Evolutionary conservation across 345 rosid genomes (phyloP).

Genomic region (Syzygium oleosum): DNA sequence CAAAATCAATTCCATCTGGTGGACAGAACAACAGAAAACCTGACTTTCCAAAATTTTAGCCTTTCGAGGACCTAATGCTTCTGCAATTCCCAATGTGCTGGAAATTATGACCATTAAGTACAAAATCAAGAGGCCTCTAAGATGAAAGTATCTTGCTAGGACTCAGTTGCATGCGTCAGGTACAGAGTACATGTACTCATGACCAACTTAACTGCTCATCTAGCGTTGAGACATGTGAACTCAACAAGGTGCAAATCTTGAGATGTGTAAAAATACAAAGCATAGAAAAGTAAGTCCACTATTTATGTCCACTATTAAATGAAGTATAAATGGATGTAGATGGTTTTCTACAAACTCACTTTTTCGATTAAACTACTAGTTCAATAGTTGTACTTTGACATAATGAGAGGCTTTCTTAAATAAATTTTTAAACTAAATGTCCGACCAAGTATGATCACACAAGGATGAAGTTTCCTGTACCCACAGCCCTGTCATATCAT

Average conservation of each 20-base stretch:
- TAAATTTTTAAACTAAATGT: background rate
- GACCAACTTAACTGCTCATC: background rate
- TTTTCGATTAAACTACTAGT: background rate
- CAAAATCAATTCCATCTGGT: background rate
- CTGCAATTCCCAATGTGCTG: background rate
- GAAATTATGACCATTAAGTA: background rate
- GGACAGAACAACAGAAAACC: background rate
- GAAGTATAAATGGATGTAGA: background rate
- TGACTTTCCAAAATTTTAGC: background rate
- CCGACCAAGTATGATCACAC: background rate
- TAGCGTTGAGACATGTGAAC: background rate
- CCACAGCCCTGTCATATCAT: background rate
- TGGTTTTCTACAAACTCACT: background rate
- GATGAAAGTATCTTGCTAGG: background rate
- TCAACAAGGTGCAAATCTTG: background rate
- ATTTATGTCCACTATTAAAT: background rate
- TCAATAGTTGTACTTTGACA: background rate
- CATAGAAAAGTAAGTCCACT: background rate
- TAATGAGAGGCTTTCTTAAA: background rate
- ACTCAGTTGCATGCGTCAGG: background rate
- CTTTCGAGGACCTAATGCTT: background rate
- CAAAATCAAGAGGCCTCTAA: background rate
- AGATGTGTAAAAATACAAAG: background rate
- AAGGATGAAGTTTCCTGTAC: background rate
- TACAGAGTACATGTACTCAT: background rate